These are phyloP conservation scores for Solanum piurae DNA, from an alignment of 257 asterid species.

Conservation along the genomic window DNA sequence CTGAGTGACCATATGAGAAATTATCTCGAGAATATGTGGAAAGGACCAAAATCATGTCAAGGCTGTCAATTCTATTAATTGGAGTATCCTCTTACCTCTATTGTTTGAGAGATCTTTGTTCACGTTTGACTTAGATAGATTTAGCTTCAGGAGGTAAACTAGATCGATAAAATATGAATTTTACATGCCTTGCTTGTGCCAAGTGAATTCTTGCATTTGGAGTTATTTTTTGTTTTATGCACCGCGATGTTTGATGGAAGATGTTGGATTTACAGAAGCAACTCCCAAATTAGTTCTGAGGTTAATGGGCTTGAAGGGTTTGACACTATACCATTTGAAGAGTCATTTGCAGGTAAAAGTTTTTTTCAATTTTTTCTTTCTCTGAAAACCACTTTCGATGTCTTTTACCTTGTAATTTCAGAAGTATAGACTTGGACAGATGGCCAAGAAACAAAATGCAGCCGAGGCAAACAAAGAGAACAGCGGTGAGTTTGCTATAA, in stretches of 20 bases:
- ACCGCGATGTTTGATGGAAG: not conserved
- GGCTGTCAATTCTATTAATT: not conserved
- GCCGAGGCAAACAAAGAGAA: slow-evolving; percentile 27
- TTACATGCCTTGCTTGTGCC: not conserved
- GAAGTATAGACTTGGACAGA: slow-evolving; percentile 92
- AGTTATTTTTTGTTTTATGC: not conserved
- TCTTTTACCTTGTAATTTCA: slow-evolving; percentile 10
- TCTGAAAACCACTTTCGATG: not conserved
- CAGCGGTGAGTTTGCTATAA: slow-evolving; percentile 26
- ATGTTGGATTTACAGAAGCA: slow-evolving; percentile 53
- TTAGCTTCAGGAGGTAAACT: not conserved
- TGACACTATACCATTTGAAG: slow-evolving; percentile 80
- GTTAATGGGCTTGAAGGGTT: slow-evolving; percentile 81
- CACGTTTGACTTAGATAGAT: not conserved
- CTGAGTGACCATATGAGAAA: not conserved
- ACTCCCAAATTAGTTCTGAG: slow-evolving; percentile 89
- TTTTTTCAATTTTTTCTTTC: not conserved
- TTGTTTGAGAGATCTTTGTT: not conserved
- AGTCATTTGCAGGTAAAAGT: slow-evolving; percentile 72
- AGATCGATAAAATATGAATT: not conserved
- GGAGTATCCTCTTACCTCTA: not conserved
- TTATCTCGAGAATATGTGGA: not conserved
- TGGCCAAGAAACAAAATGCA: slow-evolving; percentile 37
- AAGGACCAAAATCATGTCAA: not conserved
- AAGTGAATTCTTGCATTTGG: not conserved